These are phyloP conservation scores for Lathyrus oleraceus DNA, from an alignment of 306 rosid species.

Conservation along the genomic window DNA sequence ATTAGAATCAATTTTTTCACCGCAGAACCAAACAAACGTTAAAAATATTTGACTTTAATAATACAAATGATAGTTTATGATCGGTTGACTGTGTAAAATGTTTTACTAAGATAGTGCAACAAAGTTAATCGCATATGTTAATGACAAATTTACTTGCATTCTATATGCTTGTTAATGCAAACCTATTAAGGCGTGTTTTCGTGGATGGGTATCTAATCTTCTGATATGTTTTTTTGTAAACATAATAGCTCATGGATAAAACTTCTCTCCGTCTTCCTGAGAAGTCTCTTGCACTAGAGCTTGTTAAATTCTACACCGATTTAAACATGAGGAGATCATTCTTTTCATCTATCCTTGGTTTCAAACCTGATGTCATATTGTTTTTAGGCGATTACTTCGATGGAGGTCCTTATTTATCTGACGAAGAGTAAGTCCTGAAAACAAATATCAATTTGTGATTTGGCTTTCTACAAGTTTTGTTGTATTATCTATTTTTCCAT, in stretches of 20 bases:
- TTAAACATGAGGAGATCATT: constrained; percentile 81
- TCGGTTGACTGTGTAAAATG: not conserved
- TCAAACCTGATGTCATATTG: constrained; percentile 69
- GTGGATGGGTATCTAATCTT: constrained; percentile 11
- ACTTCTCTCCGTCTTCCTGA: constrained; percentile 71
- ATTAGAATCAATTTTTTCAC: too few species aligned
- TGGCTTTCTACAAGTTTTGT: constrained; percentile 18
- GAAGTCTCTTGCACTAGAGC: constrained; percentile 67
- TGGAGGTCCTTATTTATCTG: constrained; percentile 68
- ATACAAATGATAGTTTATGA: not conserved
- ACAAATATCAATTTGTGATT: not conserved
- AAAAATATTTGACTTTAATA: not conserved
- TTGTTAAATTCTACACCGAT: constrained; percentile 77
- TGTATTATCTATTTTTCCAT: constrained; percentile 20
- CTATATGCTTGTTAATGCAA: constrained; percentile 6
- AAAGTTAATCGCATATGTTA: not conserved
- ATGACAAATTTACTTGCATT: not conserved
- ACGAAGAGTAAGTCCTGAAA: constrained; percentile 70
- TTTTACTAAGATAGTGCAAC: not conserved
- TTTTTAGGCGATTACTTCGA: constrained; percentile 86
- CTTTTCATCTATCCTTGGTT: constrained; percentile 61
- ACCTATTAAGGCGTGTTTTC: constrained; percentile 1
- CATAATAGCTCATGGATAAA: constrained; percentile 74
- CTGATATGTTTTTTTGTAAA: constrained; percentile 14
- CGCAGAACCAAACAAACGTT: too few species aligned